A percentile compares a stretch with the other conserved stretches of the same genome.
Conservation (phyloP, 345 rosid species). For the Clarkia xantiana region DNA sequence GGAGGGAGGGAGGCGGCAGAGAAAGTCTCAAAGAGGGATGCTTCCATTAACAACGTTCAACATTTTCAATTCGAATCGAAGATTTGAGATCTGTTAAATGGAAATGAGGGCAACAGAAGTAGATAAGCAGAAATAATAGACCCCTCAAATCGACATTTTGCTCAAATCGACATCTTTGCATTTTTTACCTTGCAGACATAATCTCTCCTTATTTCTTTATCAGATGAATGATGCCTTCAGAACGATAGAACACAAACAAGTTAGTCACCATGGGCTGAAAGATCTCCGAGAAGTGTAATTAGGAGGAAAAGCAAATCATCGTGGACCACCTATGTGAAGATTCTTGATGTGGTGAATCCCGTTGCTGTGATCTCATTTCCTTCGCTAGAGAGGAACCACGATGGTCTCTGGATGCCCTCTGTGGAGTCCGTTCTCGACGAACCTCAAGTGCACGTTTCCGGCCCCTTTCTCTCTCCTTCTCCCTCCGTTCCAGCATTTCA, state of each 20-base stretch:
- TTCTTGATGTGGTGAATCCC: conserved; percentile 66
- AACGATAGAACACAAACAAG: conserved; percentile 48
- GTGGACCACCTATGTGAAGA: conserved; percentile 84
- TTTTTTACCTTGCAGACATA: conserved; percentile 93
- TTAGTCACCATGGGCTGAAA: conserved; percentile 37
- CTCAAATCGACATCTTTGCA: neutral
- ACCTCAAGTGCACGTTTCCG: conserved; percentile 55
- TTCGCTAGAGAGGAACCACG: conserved; percentile 57
- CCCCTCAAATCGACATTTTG: neutral
- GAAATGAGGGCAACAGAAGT: neutral
- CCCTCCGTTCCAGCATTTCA: conserved; percentile 30
- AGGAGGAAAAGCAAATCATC: conserved; percentile 51
- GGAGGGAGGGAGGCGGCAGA: too few species aligned
- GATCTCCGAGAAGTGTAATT: conserved; percentile 26
- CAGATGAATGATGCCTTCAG: conserved; percentile 96
- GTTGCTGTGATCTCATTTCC: conserved; percentile 42
- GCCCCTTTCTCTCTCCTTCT: conserved; percentile 70
- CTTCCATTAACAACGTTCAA: too few species aligned
- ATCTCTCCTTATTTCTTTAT: conserved; percentile 90
- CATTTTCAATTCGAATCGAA: too few species aligned
- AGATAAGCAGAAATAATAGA: neutral
- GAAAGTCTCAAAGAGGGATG: too few species aligned
- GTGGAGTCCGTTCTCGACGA: conserved; percentile 60
- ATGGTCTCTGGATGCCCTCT: conserved; percentile 49
- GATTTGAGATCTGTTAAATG: too few species aligned